phyloP scores from a whole-genome alignment of 768 basidiomycete species.

The Pulveroboletus ravenelii region DNA sequence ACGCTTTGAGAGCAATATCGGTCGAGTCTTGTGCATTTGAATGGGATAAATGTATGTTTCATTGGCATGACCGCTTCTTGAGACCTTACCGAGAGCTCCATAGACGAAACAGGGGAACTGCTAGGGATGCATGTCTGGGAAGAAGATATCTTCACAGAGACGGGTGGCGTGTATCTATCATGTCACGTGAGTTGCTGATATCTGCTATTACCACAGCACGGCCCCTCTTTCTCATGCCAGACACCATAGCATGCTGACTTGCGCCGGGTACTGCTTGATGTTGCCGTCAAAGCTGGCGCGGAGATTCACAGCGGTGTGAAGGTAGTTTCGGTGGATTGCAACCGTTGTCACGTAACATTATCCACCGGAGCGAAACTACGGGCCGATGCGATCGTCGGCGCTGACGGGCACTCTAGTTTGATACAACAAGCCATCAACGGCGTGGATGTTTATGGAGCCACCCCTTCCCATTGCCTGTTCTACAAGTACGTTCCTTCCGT shows the following conservation, averaged over 20 bases:
- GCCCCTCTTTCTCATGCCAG: background rate
- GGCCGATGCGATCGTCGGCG: constrained; percentile 56
- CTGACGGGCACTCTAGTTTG: constrained; percentile 51
- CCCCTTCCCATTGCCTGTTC: constrained; percentile 31
- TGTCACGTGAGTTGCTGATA: constrained; percentile 38
- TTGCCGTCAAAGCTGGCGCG: constrained; percentile 46
- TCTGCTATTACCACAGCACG: background rate
- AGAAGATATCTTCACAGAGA: constrained; percentile 43
- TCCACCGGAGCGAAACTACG: constrained; percentile 40
- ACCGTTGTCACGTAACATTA: constrained; percentile 32
- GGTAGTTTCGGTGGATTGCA: constrained; percentile 35
- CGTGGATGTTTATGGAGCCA: constrained; percentile 25
- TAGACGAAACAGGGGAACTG: constrained; percentile 42
- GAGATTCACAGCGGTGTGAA: constrained; percentile 38
- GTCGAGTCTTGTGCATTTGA: constrained; percentile 19
- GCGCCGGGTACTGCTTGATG: constrained; percentile 41
- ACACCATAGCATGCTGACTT: constrained; percentile 47
- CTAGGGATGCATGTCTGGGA: constrained; percentile 46
- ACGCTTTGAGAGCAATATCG: constrained; percentile 36
- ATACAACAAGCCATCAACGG: constrained; percentile 33
- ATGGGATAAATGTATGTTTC: constrained; percentile 26
- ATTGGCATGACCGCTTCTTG: background rate
- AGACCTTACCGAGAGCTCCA: constrained; percentile 9
- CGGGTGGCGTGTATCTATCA: constrained; percentile 45
- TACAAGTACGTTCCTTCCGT: constrained; percentile 37